A percentile compares a stretch with the other conserved stretches of the same genome.
phyloP scores from a whole-genome alignment of 352 stramenopile species.

The Phytophthora hibernalis region DNA sequence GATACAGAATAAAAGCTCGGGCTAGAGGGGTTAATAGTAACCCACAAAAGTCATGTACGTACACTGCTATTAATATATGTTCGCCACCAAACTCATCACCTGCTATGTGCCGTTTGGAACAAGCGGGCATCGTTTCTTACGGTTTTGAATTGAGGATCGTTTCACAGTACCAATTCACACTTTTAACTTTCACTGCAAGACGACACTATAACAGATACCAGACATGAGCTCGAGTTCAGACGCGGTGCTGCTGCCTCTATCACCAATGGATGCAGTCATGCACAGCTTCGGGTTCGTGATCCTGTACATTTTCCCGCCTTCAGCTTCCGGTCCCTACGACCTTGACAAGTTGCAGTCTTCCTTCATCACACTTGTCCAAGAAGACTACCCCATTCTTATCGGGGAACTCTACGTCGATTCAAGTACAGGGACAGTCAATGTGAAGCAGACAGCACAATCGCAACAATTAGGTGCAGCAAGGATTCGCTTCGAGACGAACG shows the following conservation, averaged over 20 bases:
- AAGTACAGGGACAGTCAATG: slow-evolving; percentile 40
- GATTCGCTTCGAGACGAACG: slow-evolving; percentile 47
- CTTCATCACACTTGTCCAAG: slow-evolving; percentile 39
- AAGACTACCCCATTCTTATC: slow-evolving; percentile 54
- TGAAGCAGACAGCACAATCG: slow-evolving; percentile 34
- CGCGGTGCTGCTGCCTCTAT: slow-evolving; percentile 43
- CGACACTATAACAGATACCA: too few relatives aligned
- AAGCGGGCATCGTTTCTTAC: too few relatives aligned
- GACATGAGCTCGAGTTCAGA: too few relatives aligned
- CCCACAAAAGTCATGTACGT: too few relatives aligned
- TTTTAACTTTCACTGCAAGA: too few relatives aligned
- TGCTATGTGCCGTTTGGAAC: too few relatives aligned
- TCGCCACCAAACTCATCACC: too few relatives aligned
- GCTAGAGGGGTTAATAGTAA: too few relatives aligned
- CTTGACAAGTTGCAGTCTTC: slow-evolving; percentile 37
- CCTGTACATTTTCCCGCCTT: slow-evolving; percentile 63
- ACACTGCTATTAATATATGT: too few relatives aligned
- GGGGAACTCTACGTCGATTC: slow-evolving; percentile 41
- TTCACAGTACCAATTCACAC: too few relatives aligned
- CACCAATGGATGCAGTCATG: slow-evolving; percentile 64
- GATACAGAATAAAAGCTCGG: too few relatives aligned
- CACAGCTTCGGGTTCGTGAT: slow-evolving; percentile 50
- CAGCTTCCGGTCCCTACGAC: slow-evolving; percentile 31
- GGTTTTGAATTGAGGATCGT: too few relatives aligned
- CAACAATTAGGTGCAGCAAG: slow-evolving; percentile 18